phyloP scores from a whole-genome alignment of 257 asterid genomes.

The Nemophila menziesii region DNA sequence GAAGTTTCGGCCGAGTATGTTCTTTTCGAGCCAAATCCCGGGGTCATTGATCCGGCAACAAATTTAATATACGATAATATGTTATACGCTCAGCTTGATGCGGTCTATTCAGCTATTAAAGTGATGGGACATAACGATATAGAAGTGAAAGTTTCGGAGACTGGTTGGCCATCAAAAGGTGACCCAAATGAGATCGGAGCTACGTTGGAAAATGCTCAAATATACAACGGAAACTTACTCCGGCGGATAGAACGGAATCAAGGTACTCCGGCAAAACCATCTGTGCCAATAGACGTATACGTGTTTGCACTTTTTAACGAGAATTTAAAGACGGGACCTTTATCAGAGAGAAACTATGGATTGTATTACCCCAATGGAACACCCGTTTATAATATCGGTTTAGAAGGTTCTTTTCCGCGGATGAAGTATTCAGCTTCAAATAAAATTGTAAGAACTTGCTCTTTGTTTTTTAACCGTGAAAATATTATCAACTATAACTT shows the following conservation, averaged over 20 bases:
- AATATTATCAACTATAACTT: background rate
- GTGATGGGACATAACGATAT: slow-evolving; percentile 46
- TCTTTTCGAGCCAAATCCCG: slow-evolving; percentile 67
- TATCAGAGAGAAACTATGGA: slow-evolving; percentile 90
- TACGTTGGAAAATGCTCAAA: slow-evolving; percentile 50
- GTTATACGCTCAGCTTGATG: slow-evolving; percentile 85
- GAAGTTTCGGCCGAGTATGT: slow-evolving; percentile 46
- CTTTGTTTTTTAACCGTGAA: background rate
- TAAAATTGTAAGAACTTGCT: slow-evolving; percentile 29
- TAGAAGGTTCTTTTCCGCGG: slow-evolving; percentile 40
- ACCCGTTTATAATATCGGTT: slow-evolving; percentile 61
- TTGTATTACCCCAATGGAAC: slow-evolving; percentile 70
- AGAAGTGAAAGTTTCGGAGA: slow-evolving; percentile 61
- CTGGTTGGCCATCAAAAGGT: slow-evolving; percentile 96
- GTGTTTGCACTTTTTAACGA: slow-evolving; percentile 89
- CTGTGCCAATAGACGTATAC: slow-evolving; percentile 47
- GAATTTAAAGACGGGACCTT: slow-evolving; percentile 76
- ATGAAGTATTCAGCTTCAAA: slow-evolving; percentile 52
- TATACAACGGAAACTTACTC: slow-evolving; percentile 55
- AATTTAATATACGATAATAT: slow-evolving; percentile 71
- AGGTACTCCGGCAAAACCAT: slow-evolving; percentile 83
- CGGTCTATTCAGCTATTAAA: slow-evolving; percentile 57
- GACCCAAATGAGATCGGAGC: slow-evolving; percentile 70
- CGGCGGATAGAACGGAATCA: slow-evolving; percentile 32
- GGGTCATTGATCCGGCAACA: slow-evolving; percentile 44